phyloP scores from a whole-genome alignment of 164 flowering plant species.

The Amborella trichopoda region DNA sequence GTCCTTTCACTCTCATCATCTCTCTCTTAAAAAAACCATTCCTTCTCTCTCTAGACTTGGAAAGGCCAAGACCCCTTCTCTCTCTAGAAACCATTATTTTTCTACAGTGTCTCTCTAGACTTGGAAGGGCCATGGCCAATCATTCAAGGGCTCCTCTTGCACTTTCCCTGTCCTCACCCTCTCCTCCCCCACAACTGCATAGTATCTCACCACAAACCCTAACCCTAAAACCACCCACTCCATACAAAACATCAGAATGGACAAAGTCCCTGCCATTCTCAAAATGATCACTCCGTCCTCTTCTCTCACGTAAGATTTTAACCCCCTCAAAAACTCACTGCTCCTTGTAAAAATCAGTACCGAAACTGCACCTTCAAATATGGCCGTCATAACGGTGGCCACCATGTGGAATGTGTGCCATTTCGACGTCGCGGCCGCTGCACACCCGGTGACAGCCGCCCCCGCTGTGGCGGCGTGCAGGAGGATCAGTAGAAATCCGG shows the following conservation, averaged over 20 bases:
- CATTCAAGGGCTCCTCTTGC: constrained; percentile 21
- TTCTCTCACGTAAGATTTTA: constrained; percentile 59
- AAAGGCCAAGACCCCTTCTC: too few relatives aligned
- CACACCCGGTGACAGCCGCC: constrained; percentile 39
- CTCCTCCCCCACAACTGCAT: constrained; percentile 3
- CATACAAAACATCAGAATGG: constrained; percentile 34
- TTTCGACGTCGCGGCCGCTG: constrained; percentile 23
- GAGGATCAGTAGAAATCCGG: constrained; percentile 61
- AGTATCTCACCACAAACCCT: constrained; percentile 51
- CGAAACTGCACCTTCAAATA: constrained; percentile 66
- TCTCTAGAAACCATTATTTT: too few relatives aligned
- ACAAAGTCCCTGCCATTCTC: constrained; percentile 47
- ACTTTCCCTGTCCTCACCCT: constrained; percentile 31
- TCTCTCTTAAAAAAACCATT: too few relatives aligned
- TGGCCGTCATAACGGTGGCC: constrained; percentile 56
- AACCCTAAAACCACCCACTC: constrained; percentile 55
- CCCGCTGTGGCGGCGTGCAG: constrained; percentile 60
- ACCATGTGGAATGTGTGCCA: constrained; percentile 74
- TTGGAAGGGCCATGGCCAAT: constrained; percentile 40
- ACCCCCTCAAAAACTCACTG: constrained; percentile 28
- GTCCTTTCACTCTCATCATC: too few relatives aligned
- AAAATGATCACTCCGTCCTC: constrained; percentile 55
- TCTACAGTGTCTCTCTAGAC: too few relatives aligned
- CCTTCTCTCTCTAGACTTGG: too few relatives aligned
- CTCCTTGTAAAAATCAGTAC: constrained; percentile 55